Percentiles rank a stretch among this genome's conserved stretches.
Evolutionary conservation across 768 basidiomycete genomes (phyloP).

Genomic region (Udeniomyces megalosporus): DNA sequence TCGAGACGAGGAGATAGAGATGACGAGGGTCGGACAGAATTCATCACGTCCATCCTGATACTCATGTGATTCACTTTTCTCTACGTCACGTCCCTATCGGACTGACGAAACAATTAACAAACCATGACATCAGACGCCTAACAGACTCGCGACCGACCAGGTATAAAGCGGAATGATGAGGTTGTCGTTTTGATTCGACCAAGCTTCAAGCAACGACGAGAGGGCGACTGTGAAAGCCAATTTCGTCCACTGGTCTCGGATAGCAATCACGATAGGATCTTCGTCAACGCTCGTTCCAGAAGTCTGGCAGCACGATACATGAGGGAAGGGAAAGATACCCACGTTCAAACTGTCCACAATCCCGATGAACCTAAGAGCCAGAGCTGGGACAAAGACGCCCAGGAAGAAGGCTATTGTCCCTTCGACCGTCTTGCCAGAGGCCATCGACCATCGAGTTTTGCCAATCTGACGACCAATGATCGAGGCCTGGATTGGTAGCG

Average conservation of each 20-base stretch:
- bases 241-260: slow-evolving; percentile 38
- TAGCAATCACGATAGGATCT: neutral
- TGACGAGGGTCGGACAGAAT: too few relatives aligned
- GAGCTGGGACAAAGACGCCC: slow-evolving; percentile 53
- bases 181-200: slow-evolving; percentile 95
- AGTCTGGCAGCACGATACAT: too few relatives aligned
- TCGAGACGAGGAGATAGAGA: too few relatives aligned
- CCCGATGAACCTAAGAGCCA: slow-evolving; percentile 53
- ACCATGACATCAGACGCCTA: slow-evolving; percentile 35
- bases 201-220: slow-evolving; percentile 65
- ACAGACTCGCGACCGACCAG: slow-evolving; percentile 70
- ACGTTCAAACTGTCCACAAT: slow-evolving; percentile 63
- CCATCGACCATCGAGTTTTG: slow-evolving; percentile 63
- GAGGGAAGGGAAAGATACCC: slow-evolving; percentile 24
- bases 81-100: too few relatives aligned
- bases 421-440: slow-evolving; percentile 74
- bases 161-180: slow-evolving; percentile 87
- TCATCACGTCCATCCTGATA: too few relatives aligned
- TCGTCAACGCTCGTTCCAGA: too few relatives aligned
- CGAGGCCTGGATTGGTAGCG: slow-evolving; percentile 46
- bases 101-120: too few relatives aligned
- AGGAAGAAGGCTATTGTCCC: slow-evolving; percentile 67
- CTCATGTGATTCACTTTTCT: too few relatives aligned
- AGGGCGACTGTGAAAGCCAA: slow-evolving; percentile 51
- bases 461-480: slow-evolving; percentile 79